Base-by-base conservation (phyloP, 768 basidiomycete species). In the Russula compacta region DNA sequence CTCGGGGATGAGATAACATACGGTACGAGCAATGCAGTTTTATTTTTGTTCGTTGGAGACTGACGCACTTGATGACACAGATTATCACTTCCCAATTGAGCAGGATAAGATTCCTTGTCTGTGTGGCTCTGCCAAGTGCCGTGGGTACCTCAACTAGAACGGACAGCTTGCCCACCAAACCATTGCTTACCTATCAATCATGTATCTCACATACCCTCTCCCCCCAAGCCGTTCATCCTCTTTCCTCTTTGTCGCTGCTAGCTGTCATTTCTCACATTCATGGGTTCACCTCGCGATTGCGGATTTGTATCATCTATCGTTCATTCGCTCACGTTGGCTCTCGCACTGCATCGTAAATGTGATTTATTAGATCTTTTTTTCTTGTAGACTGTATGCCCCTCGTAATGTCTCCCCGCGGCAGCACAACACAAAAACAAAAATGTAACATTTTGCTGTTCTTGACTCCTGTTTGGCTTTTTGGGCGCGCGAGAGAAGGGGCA, bases 21-120 rank as follows among this genome's bases (percentile, higher is more conserved):
- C 76, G 92, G 90, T 92, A 67, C 58, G 86, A n/a, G n/a, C 38
- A 40, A n/a, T 55, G 15, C 35, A 29, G 6, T 10, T 53, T 1
- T 32, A 4, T 10, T 53, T 1, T 39, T n/a, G 9, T 10, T 10
- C 3, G 15, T 42, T 33, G 11, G 47, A 12, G 47, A 6, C 39
- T 59, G 57, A 53, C 39, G 15, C 47, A 12, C 19, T 39, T 46
- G 33, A 24, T 11, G 2, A 44, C 59, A 6, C 69, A 94, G 94
- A 99, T 77, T 99, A 99, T 75, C 95, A 98, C 74, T 99, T 99
- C 78, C 95, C 97, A 47, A 89, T 97, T 71, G 97, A 99, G 76
- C 92, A 97, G 74, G 93, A 95, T 77, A 95, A 95, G 78, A 94
- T 95, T 68, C 89, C 89, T 58, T 94, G 92, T 78, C 78, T 94